Base-by-base conservation (phyloP, 768 basidiomycete genomes). In the Leccinum imitatum region DNA sequence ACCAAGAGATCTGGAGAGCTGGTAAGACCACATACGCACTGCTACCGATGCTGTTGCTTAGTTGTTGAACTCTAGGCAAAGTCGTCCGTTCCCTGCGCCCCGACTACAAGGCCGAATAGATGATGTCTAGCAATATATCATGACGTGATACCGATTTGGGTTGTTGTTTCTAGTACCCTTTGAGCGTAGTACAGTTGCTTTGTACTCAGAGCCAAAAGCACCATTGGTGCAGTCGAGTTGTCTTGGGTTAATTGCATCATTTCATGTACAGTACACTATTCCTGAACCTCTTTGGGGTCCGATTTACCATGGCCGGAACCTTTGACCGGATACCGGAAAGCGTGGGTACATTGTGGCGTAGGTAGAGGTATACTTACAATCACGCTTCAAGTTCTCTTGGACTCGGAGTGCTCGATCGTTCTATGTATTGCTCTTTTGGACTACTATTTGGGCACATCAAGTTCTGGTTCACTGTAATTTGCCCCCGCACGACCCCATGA, bases 1-100 rank as follows among this genome's bases (percentile, higher is more conserved):
- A 93, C 77, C 96, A 98, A 78, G 96, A 98, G 82, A 98, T 98
- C 76, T 98, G 96, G 96, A 82, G 93, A 61, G 95, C 96, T 64
- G 95, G 89, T 85, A 72, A 61, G 83, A 76, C 14, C 21, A 50
- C 44, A 13, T 27, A 54, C 21, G 25, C 15, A 7, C 7, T n/a
- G 6, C 23, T n/a, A 64, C n/a, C 25, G 4, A 11, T 59, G 23
- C 53, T 39, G 30, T 57, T 3, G n/a, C 62, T 71, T 21, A 70
- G 0, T 19, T 27, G 21, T 30, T 25, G 23, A 39, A 50, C 2
- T 54, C 17, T 44, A 84, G 89, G 95, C 79, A 95, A 96, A 83
- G 85, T 85, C 61, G 95, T 98, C 56, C 89, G 95, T 61, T 89
- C 89, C 15, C 78, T 96, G 72, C 90, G 92, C 63, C 91, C 91